These are phyloP conservation scores for Coemansia sp. DNA, from an alignment of 192 early-diverging fungal genomes.

Conservation along the genomic window DNA sequence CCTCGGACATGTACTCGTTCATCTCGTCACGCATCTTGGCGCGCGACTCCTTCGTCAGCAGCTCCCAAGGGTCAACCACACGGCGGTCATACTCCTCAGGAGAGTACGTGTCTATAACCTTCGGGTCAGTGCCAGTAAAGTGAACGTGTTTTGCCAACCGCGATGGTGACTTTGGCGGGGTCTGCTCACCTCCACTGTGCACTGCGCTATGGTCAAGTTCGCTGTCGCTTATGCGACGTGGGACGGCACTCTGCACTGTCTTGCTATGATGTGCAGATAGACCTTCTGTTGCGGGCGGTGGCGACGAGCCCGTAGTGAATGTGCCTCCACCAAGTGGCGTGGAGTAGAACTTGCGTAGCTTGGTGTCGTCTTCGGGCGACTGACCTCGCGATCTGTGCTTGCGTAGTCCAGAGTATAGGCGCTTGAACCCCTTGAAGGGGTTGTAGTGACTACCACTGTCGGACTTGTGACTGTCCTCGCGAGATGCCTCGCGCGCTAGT, in stretches of 20 bases:
- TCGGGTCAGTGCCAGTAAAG: slow-evolving; percentile 37
- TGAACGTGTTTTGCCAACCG: slow-evolving; percentile 39
- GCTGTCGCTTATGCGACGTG: slow-evolving; percentile 32
- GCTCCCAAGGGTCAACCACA: slow-evolving; percentile 55
- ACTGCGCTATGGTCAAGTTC: slow-evolving; percentile 7
- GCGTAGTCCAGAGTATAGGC: slow-evolving; percentile 49
- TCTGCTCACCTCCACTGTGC: not conserved
- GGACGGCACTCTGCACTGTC: slow-evolving; percentile 12
- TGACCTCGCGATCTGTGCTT: slow-evolving; percentile 29
- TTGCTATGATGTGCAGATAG: slow-evolving; percentile 19
- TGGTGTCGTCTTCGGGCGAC: slow-evolving; percentile 19
- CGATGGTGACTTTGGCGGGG: slow-evolving; percentile 29
- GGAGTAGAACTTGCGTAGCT: slow-evolving; percentile 56
- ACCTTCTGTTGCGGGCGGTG: not conserved
- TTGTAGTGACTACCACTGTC: slow-evolving; percentile 34
- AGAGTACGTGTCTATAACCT: slow-evolving; percentile 46
- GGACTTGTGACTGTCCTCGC: slow-evolving; percentile 30
- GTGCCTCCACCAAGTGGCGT: slow-evolving; percentile 22
- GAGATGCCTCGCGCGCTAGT: slow-evolving; percentile 48
- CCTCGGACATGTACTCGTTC: slow-evolving; percentile 47
- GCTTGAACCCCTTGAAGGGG: slow-evolving; percentile 56
- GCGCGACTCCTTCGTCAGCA: slow-evolving; percentile 44
- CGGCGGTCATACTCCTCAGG: slow-evolving; percentile 57
- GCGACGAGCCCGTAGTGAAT: not conserved
- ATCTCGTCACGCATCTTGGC: slow-evolving; percentile 53